Evolutionary conservation across 495 filamentous ascomycete genomes (phyloP), one percentile per base, ranked within the genome.

Genomic region (Xylaria cubensis): DNA sequence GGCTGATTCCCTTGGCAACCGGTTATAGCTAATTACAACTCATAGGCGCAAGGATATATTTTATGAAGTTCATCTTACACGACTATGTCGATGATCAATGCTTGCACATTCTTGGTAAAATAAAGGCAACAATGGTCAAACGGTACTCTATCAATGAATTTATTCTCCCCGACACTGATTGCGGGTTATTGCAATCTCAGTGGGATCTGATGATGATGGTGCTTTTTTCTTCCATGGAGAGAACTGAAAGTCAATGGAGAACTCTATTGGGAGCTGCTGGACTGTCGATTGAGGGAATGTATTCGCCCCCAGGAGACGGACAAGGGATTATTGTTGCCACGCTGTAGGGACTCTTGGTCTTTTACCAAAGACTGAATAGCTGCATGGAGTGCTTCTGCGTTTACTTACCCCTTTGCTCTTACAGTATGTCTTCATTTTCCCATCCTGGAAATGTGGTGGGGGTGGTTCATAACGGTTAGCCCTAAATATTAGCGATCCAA

Each of bases 91-190:
- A 84, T 36, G 71, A 76, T 8, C 77, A 86, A 19, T 82, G 78
- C 21, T 58, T 82, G 19, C 74, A 73, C 1, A 87, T 89, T 72
- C 72, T 90, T 4, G 76, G 72, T n/a, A 79, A 82, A 41, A 74
- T 87, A 0, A 72, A 82, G 0, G 69, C 74, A 2, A 81, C 81
- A 15, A 79, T 88, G 82, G 80, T 81, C 73, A 81, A 76, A 46
- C 86, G 85, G 0, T 88, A 88, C 70, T 82, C 79, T 29, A 80
- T 89, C 44, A 86, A 87, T 71, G 86, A 89, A 75, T 84, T 83
- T 67, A 80, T 89, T 17, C 76, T 90, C 13, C 82, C 79, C 6
- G 80, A 84, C 62, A 75, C 75, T 64, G 80, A 78, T 0, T 70
- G 84, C 12, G 67, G 69, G 6, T 76, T 80, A 61, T 73, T 74